Evolutionary conservation across 805 yeast genomes (phyloP), one percentile per base, ranked within the genome.

Genomic region (Zygosaccharomyces pseudorouxii): DNA sequence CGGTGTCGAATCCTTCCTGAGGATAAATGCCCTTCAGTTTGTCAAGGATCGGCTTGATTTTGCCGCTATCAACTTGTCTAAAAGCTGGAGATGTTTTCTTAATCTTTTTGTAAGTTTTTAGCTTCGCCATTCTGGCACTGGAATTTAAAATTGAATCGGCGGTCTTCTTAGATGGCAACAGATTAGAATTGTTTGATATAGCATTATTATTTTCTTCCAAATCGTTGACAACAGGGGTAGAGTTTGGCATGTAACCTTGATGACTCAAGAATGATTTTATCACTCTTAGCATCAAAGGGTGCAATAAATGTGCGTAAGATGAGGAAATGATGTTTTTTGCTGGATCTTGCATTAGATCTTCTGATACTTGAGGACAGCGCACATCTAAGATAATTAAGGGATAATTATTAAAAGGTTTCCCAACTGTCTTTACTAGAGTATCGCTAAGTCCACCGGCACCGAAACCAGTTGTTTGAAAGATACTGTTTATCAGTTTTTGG

Each of bases 331-430:
- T 63, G 0, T 31, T 38, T 48, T 74, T 75, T 3, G 67, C 52
- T 0, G 76, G 71, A 48, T 70, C 72, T 50, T 76, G 78, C 4
- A 71, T 35, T 20, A 73, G 47, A 47, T 76, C 79, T 12, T 71
- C 65, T 1, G 56, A 30, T 5, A 55, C 47, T 5, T 35, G 39
- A 1, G 66, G 64, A 18, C 71, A 63, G 5, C 42, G 22, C 3
- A 75, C 49, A 29, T 57, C 58, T 1, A 78, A 48, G 1, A 77
- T 50, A 43, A 69, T 72, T 0, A 73, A 55, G 0, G 81, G 79
- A 53, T 67, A 64, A 28, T 52, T 60, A 8, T 55, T 55, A 42
- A 62, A 67, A 1, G 78, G 69, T 41, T 56, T 65, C 3, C 71
- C 67, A 36, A 62, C 62, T 18, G 47, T 55, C 18, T 62, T 62